Evolutionary conservation across 2,329 filamentous ascomycete genomes (phyloP).

Genomic region (Sordariomycetes sp.): DNA sequence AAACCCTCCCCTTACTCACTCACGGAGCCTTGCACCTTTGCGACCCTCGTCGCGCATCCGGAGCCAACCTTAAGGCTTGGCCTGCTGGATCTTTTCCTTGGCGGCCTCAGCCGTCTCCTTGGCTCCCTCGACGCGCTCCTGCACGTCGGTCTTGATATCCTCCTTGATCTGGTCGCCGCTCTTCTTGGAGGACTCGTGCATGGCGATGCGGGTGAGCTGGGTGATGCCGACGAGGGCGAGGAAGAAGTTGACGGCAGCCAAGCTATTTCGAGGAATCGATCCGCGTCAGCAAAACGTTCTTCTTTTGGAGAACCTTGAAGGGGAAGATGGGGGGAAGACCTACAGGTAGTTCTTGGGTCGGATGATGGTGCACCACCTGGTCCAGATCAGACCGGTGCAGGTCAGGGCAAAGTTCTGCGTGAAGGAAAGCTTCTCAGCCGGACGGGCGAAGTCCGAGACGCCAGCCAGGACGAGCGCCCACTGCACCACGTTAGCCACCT

Average conservation of each 20-base stretch:
- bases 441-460: conserved; percentile 82
- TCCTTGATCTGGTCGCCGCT: conserved; percentile 5
- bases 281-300: background rate
- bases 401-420: conserved; percentile 88
- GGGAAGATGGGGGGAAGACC: conserved; percentile 17
- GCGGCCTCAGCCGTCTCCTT: too few relatives aligned
- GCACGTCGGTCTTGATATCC: background rate
- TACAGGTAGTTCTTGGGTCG: conserved; percentile 86
- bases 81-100: too few relatives aligned
- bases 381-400: conserved; percentile 93
- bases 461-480: conserved; percentile 92
- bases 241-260: conserved; percentile 97
- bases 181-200: conserved; percentile 56
- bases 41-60: too few relatives aligned
- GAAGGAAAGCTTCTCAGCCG: conserved; percentile 84
- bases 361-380: conserved; percentile 96
- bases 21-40: too few relatives aligned
- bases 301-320: background rate
- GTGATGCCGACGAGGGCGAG: conserved; percentile 78
- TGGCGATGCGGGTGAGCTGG: conserved; percentile 69
- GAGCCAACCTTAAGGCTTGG: too few relatives aligned
- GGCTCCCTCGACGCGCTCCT: background rate
- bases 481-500: too few relatives aligned
- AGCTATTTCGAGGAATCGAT: too few relatives aligned
- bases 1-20: too few relatives aligned